These are phyloP conservation scores for Sicyos baderoa DNA, from an alignment of 306 rosid genomes.

Conservation along the genomic window DNA sequence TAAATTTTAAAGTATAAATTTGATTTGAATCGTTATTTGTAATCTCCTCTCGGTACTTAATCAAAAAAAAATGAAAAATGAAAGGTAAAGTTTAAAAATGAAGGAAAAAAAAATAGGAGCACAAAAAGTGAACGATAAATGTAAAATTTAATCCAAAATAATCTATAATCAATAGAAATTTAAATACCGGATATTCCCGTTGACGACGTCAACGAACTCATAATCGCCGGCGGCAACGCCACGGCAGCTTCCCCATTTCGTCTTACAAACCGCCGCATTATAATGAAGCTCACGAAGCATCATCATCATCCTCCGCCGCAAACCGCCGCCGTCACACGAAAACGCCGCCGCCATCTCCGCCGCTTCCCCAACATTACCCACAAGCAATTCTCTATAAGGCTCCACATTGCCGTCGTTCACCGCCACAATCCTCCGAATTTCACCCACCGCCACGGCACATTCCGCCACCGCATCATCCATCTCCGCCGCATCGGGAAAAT, in stretches of 20 bases:
- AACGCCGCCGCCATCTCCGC: conserved; percentile 23
- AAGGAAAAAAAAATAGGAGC: too few relatives aligned
- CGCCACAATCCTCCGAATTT: conserved; percentile 6
- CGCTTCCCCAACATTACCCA: conserved; percentile 42
- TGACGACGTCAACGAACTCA: conserved; percentile 56
- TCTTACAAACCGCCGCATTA: conserved; percentile 75
- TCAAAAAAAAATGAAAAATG: too few relatives aligned
- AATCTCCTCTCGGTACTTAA: too few relatives aligned
- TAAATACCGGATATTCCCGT: neutral
- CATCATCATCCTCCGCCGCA: conserved; percentile 41
- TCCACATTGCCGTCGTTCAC: conserved; percentile 25
- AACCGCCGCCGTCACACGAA: conserved; percentile 18
- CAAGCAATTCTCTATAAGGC: conserved; percentile 30
- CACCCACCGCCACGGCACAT: conserved; percentile 23
- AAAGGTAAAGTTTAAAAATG: too few relatives aligned
- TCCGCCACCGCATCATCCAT: conserved; percentile 30
- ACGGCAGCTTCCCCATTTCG: conserved; percentile 48
- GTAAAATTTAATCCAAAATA: too few relatives aligned
- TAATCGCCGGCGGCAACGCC: conserved; percentile 44
- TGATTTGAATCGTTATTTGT: too few relatives aligned
- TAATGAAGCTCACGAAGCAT: conserved; percentile 39
- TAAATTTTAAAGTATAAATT: too few relatives aligned
- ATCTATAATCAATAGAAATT: too few relatives aligned
- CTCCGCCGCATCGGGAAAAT: conserved; percentile 31
- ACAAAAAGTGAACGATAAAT: too few relatives aligned